These are phyloP conservation scores for Erodium texanum DNA, from an alignment of 441 rosid species.

Conservation along the genomic window DNA sequence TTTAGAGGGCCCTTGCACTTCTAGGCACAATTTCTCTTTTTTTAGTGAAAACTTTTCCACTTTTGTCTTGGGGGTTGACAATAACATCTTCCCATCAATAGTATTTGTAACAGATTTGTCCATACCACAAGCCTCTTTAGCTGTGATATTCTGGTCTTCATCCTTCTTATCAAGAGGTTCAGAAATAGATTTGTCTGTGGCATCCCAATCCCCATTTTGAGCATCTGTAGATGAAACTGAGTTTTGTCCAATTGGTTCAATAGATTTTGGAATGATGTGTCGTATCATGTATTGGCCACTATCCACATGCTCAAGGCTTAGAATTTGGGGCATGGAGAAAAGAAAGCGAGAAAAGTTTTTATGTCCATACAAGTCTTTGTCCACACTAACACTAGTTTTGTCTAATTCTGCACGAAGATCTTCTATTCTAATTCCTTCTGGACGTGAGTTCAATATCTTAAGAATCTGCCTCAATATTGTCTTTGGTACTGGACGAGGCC, in stretches of 20 bases:
- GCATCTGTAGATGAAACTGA: neutral
- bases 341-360: constrained; percentile 50
- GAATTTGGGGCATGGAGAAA: constrained; percentile 50
- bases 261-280: constrained; percentile 11
- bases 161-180: constrained; percentile 6
- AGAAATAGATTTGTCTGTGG: constrained; percentile 10
- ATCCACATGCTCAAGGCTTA: constrained; percentile 30
- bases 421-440: constrained; percentile 42
- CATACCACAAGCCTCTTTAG: constrained; percentile 18
- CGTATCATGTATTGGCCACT: constrained; percentile 34
- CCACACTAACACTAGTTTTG: constrained; percentile 29
- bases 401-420: constrained; percentile 48
- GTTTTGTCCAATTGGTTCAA: neutral
- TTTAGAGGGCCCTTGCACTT: constrained; percentile 11
- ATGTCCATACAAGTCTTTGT: constrained; percentile 54
- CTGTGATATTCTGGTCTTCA: constrained; percentile 15
- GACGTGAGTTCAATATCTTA: constrained; percentile 37
- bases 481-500: constrained; percentile 37
- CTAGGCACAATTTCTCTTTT: too few relatives aligned
- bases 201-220: neutral
- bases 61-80: constrained; percentile 15
- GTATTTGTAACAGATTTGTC: constrained; percentile 16
- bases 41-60: constrained; percentile 12
- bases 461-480: constrained; percentile 41
- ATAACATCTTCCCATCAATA: constrained; percentile 15